phyloP scores from a whole-genome alignment of 148 eudicot genomes.

The Mesembryanthemum crystallinum region DNA sequence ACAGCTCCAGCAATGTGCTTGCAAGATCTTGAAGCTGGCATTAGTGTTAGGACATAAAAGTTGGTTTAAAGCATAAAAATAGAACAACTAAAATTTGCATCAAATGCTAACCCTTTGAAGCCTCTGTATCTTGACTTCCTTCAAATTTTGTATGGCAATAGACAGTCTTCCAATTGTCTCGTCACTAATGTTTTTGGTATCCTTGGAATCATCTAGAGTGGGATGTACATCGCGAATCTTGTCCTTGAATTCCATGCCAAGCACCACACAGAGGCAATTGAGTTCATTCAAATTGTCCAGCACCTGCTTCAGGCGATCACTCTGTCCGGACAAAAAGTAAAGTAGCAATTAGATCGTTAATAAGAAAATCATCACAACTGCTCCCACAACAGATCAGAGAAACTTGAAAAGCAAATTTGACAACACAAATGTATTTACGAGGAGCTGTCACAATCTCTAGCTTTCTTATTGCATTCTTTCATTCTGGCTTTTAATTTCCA shows the following conservation, averaged over 20 bases:
- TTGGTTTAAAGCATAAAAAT: background rate
- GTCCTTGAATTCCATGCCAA: slow-evolving; percentile 64
- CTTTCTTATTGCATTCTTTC: background rate
- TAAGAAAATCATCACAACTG: background rate
- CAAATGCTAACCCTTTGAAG: slow-evolving; percentile 47
- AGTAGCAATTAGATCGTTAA: background rate
- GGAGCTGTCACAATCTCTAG: background rate
- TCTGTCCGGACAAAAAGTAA: slow-evolving; percentile 34
- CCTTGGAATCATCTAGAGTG: slow-evolving; percentile 49
- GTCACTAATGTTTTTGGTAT: slow-evolving; percentile 39
- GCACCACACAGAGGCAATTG: slow-evolving; percentile 60
- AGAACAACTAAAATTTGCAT: background rate
- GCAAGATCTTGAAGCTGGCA: slow-evolving; percentile 82
- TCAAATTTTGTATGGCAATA: slow-evolving; percentile 42
- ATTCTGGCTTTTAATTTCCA: background rate
- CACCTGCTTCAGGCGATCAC: slow-evolving; percentile 66
- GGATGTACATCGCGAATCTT: slow-evolving; percentile 51
- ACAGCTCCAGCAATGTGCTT: slow-evolving; percentile 66
- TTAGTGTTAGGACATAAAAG: background rate
- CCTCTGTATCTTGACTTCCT: slow-evolving; percentile 55
- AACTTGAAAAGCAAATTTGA: background rate
- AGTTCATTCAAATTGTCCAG: slow-evolving; percentile 46
- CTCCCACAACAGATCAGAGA: background rate
- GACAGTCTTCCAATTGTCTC: slow-evolving; percentile 52
- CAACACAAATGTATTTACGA: background rate